phyloP scores from a whole-genome alignment of 2,329 filamentous ascomycete species.

The Pseudogymnoascus sp. region DNA sequence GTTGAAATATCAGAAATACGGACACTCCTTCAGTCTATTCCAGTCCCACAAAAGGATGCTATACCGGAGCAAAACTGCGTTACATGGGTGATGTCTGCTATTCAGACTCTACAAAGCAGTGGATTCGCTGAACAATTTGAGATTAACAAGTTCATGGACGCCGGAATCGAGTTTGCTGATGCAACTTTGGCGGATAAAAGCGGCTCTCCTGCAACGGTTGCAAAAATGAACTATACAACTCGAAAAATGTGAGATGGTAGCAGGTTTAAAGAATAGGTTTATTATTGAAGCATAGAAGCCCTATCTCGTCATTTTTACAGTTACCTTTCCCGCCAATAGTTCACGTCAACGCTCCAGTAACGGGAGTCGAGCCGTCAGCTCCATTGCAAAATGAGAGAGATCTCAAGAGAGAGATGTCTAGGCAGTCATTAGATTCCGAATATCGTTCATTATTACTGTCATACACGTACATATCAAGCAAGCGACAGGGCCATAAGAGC shows the following conservation, averaged over 20 bases:
- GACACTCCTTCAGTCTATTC: background rate
- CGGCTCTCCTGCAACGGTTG: background rate
- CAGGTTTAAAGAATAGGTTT: background rate
- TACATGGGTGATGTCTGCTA: background rate
- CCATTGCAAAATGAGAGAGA: background rate
- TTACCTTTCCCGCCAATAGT: background rate
- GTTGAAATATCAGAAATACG: background rate
- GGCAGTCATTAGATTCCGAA: background rate
- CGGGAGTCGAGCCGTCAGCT: background rate
- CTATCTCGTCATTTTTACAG: background rate
- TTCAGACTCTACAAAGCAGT: background rate
- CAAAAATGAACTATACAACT: background rate
- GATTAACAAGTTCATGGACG: background rate
- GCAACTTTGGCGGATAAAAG: background rate
- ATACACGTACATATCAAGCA: background rate
- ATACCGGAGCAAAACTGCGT: background rate
- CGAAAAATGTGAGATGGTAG: background rate
- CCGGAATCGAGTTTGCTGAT: background rate
- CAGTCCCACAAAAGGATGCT: background rate
- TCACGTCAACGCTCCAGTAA: background rate
- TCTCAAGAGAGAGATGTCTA: background rate
- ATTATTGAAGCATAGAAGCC: background rate
- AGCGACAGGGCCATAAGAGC: background rate
- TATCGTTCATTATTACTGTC: background rate
- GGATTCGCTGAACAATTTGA: background rate